Conservation (phyloP, 805 yeast species). For the Cyberlindnera saturnus region DNA sequence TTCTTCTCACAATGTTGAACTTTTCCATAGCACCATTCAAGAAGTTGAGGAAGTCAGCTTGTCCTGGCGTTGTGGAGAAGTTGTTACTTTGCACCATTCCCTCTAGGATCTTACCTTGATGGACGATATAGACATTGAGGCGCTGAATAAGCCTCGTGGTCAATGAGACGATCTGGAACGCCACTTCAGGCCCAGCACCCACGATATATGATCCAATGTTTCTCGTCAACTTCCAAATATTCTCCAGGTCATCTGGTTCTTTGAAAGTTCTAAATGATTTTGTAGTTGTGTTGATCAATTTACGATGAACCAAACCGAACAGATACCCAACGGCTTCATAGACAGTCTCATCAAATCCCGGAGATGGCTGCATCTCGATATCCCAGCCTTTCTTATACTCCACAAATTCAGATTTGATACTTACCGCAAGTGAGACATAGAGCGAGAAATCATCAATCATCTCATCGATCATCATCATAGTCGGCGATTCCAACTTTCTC, state of each 20-base stretch:
- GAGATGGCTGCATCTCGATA: slow-evolving; percentile 56
- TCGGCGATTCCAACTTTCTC: slow-evolving; percentile 70
- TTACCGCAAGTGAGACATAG: slow-evolving; percentile 69
- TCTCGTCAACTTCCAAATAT: slow-evolving; percentile 72
- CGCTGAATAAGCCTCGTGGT: slow-evolving; percentile 64
- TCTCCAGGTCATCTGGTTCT: slow-evolving; percentile 85
- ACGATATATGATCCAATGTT: slow-evolving; percentile 74
- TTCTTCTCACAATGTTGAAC: slow-evolving; percentile 72
- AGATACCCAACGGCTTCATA: slow-evolving; percentile 70
- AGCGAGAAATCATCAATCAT: slow-evolving; percentile 79
- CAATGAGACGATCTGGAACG: slow-evolving; percentile 64
- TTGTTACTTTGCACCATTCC: slow-evolving; percentile 20
- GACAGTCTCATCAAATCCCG: slow-evolving; percentile 58
- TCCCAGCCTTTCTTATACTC: slow-evolving; percentile 66
- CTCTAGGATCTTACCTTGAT: slow-evolving; percentile 65
- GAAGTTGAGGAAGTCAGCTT: slow-evolving; percentile 31
- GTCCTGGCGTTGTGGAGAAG: slow-evolving; percentile 14
- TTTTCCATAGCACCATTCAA: slow-evolving; percentile 59
- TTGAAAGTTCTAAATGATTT: slow-evolving; percentile 75
- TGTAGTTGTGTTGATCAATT: slow-evolving; percentile 70
- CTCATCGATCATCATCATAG: slow-evolving; percentile 95
- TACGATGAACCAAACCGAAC: slow-evolving; percentile 64
- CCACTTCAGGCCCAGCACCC: slow-evolving; percentile 75
- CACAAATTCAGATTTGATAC: slow-evolving; percentile 59
- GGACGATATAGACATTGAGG: slow-evolving; percentile 60